These are phyloP conservation scores for Neopestalotiopsis clavispora DNA, from an alignment of 2,329 filamentous ascomycete species.

Conservation along the genomic window DNA sequence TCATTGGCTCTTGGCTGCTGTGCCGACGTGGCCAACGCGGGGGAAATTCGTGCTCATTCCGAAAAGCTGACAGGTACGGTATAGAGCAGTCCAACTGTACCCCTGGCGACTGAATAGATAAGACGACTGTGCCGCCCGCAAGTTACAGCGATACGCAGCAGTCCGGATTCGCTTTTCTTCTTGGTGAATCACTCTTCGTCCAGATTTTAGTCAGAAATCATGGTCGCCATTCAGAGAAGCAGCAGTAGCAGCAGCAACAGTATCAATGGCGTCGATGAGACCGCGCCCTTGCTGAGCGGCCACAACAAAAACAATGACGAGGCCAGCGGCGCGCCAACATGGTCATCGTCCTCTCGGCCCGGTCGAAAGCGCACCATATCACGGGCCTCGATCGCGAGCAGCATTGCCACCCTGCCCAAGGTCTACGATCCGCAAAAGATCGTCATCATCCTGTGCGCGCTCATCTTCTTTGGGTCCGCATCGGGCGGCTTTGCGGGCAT, in stretches of 20 bases:
- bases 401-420: neutral
- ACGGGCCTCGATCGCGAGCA: neutral
- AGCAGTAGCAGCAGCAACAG: neutral
- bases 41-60: too few relatives aligned
- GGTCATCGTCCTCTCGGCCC: too few relatives aligned
- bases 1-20: too few relatives aligned
- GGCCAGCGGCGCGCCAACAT: too few relatives aligned
- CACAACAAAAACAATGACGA: neutral
- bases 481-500: slow-evolving; percentile 37
- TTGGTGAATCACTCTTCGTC: too few relatives aligned
- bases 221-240: neutral
- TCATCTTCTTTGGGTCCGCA: slow-evolving; percentile 35
- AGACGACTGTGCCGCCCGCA: too few relatives aligned
- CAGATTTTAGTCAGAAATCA: neutral
- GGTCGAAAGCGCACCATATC: neutral
- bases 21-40: too few relatives aligned
- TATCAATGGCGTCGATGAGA: neutral
- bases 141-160: too few relatives aligned
- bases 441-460: slow-evolving; percentile 33
- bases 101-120: too few relatives aligned
- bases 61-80: too few relatives aligned
- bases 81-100: too few relatives aligned
- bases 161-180: too few relatives aligned
- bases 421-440: slow-evolving; percentile 24
- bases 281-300: neutral